Evolutionary conservation across 2,329 filamentous ascomycete species (phyloP).

Genomic region (Alternaria burnsii): DNA sequence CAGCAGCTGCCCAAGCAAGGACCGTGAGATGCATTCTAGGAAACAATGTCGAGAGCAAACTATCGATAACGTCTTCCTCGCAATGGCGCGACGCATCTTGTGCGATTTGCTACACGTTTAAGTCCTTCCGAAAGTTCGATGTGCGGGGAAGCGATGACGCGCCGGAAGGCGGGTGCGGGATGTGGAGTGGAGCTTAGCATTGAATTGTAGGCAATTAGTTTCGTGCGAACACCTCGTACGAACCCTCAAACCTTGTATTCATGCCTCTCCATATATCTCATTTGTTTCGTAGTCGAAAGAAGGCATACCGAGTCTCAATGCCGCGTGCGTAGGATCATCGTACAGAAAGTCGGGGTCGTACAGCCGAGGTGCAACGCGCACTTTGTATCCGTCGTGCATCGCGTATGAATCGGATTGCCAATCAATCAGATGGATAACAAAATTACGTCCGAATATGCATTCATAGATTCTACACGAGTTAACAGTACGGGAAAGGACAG

Average conservation of each 20-base stretch:
- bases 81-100: neutral
- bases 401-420: neutral
- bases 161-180: neutral
- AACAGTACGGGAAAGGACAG: neutral
- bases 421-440: no score
- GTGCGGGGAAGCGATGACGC: slow-evolving; percentile 11
- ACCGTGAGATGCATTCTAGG: slow-evolving; percentile 12
- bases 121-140: neutral
- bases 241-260: neutral
- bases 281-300: no score
- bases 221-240: neutral
- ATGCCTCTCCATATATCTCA: neutral
- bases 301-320: neutral
- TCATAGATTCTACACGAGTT: neutral
- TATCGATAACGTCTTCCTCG: neutral
- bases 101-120: neutral
- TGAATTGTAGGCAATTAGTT: neutral
- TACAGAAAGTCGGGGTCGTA: neutral
- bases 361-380: neutral
- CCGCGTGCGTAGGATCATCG: no score
- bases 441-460: neutral
- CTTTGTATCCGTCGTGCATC: neutral
- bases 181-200: neutral
- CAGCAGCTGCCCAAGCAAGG: slow-evolving; percentile 5
- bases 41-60: neutral